Evolutionary conservation across 2,329 filamentous ascomycete species (phyloP).

Genomic region (Curvularia sp.): DNA sequence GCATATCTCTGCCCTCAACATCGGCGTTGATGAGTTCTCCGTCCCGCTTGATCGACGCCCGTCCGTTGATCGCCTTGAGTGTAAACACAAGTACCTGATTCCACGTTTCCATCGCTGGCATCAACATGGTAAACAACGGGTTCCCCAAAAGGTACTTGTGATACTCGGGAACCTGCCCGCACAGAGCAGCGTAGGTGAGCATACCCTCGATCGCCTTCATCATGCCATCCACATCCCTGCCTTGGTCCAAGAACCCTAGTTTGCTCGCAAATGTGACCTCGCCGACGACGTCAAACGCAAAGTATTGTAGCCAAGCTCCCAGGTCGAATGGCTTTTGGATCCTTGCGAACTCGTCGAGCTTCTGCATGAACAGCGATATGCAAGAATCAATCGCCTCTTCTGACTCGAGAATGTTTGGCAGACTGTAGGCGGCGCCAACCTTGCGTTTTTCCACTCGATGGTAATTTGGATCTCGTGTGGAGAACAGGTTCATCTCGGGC

Average conservation of each 20-base stretch:
- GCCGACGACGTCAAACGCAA: conserved; percentile 1
- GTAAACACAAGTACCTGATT: not conserved
- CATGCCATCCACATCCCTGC: not conserved
- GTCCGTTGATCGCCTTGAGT: not conserved
- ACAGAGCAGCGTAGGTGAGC: not conserved
- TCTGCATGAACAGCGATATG: not conserved
- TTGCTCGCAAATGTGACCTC: not conserved
- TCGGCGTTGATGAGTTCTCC: not conserved
- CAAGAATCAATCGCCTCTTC: not conserved
- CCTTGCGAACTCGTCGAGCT: not conserved
- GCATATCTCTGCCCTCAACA: not conserved
- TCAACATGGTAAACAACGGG: not conserved
- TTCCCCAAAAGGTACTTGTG: not conserved
- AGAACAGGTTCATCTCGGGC: not conserved
- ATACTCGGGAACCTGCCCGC: not conserved
- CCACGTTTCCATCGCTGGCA: not conserved
- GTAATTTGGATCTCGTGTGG: not conserved
- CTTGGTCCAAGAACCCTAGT: not conserved
- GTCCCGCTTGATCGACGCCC: not conserved
- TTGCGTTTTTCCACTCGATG: not conserved
- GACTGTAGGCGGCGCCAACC: not conserved
- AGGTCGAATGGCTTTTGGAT: not conserved
- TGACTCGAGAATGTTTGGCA: not conserved
- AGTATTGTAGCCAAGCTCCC: not conserved
- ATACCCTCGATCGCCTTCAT: not conserved